Evolutionary conservation across 495 filamentous ascomycete species (phyloP), one percentile per base, ranked within the genome.

Genomic region (Penicillium alfredii): DNA sequence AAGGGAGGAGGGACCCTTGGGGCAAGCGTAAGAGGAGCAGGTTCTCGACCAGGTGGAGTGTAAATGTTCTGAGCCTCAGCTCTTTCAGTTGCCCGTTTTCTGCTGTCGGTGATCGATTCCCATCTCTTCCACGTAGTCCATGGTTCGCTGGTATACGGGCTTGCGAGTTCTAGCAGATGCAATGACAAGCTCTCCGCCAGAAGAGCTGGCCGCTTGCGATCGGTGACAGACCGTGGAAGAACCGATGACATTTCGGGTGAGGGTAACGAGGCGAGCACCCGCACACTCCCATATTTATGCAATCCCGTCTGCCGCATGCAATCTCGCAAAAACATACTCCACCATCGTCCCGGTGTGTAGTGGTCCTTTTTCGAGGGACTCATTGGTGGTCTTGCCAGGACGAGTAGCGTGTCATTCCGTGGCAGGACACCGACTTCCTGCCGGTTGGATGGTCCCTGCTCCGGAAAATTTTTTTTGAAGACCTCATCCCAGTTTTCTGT

Each of bases 321-420:
- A 9, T 10, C 28, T 12, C 59, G 49, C 53, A 66, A 49, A 15
- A 62, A 42, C 1, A 22, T 34, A 15, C 48, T 39, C 55, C 51
- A 51, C 64, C 61, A 65, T 35, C 61, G 51, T 14, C 45, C 35
- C 20, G 58, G 61, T 16, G 57, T 66, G 26, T 54, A 57, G 21
- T 70, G 61, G 14, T 60, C 49, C 51, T 51, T 79, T 60, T 40
- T 33, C 3, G 48, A 42, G 8, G 6, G 13, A 8, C 34, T 35
- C 1, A 32, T 29, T 4, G 61, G 53, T 8, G 80, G 54, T 40
- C 83, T 84, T 17, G 75, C 74, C 9, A 81, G 56, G 1, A 92
- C 67, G 0, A 92, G 71, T 0, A 92, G 64, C 3, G 77, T 78
- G 41, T 82, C 68, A 42, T 87, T 86, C 25, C 62, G 68, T 14